phyloP scores from a whole-genome alignment of 2,329 filamentous ascomycete species.

The Sphaceloma murrayae region DNA sequence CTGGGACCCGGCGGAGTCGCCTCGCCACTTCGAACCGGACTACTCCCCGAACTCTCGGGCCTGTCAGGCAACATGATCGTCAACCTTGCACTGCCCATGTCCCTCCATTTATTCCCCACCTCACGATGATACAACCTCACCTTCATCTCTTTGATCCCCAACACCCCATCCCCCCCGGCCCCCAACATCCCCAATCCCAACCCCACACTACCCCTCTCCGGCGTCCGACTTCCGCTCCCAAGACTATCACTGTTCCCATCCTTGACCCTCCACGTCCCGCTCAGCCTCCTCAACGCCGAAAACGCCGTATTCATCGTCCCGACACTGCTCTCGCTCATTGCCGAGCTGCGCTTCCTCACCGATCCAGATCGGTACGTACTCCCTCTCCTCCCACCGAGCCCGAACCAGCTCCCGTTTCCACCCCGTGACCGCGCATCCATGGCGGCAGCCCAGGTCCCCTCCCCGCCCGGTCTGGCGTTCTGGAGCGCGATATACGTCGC shows the following conservation, averaged over 20 bases:
- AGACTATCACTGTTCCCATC: slow-evolving; percentile 54
- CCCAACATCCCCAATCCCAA: background rate
- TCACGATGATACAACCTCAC: slow-evolving; percentile 79
- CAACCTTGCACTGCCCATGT: slow-evolving; percentile 75
- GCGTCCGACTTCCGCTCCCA: slow-evolving; percentile 37
- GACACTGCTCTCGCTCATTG: slow-evolving; percentile 64
- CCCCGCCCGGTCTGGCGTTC: slow-evolving; percentile 55
- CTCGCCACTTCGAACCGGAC: background rate
- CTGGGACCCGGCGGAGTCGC: slow-evolving; percentile 14
- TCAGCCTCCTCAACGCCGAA: slow-evolving; percentile 64
- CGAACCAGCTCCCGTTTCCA: no score
- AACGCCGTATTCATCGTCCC: slow-evolving; percentile 73
- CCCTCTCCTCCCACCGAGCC: slow-evolving; percentile 45
- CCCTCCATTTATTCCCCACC: slow-evolving; percentile 70
- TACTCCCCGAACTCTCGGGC: slow-evolving; percentile 14
- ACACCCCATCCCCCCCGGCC: slow-evolving; percentile 20
- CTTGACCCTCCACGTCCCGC: slow-evolving; percentile 47
- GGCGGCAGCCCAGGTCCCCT: slow-evolving; percentile 39
- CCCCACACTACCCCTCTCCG: slow-evolving; percentile 16
- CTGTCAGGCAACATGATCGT: slow-evolving; percentile 67
- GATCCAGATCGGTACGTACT: slow-evolving; percentile 46
- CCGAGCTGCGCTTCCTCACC: slow-evolving; percentile 45
- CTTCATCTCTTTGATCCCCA: slow-evolving; percentile 70
- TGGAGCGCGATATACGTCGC: slow-evolving; percentile 74
- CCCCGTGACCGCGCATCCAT: slow-evolving; percentile 47